Percentiles rank a stretch among this genome's conserved stretches.
phyloP scores from a whole-genome alignment of 345 rosid species.

The Bretschneidera sinensis region DNA sequence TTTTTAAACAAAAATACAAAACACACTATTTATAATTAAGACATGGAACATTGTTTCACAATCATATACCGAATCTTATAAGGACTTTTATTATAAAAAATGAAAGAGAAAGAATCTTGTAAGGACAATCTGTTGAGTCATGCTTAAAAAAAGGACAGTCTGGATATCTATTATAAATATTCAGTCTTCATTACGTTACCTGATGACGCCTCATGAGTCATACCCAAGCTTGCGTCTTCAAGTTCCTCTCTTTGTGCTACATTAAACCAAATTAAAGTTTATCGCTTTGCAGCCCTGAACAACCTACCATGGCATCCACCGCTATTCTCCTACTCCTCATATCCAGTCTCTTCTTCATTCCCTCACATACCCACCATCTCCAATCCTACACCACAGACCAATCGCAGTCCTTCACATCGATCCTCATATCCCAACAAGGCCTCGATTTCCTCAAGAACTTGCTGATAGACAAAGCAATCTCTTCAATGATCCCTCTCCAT shows the following conservation, averaged over 20 bases:
- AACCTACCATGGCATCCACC: slow-evolving; percentile 1
- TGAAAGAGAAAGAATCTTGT: no score
- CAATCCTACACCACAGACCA: slow-evolving; percentile 22
- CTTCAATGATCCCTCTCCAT: slow-evolving; percentile 63
- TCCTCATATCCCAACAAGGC: slow-evolving; percentile 67
- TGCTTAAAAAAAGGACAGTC: neutral
- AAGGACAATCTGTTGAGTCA: no score
- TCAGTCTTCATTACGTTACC: no score
- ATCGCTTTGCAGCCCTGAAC: neutral
- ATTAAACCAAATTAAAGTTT: neutral
- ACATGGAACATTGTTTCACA: no score
- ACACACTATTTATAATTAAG: no score
- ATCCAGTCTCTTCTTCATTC: slow-evolving; percentile 19
- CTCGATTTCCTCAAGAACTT: slow-evolving; percentile 79
- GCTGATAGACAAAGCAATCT: slow-evolving; percentile 60
- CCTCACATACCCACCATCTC: slow-evolving; percentile 17
- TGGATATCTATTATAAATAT: no score
- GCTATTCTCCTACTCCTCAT: slow-evolving; percentile 24
- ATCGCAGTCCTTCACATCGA: slow-evolving; percentile 63
- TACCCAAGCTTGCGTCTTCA: neutral
- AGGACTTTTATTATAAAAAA: no score
- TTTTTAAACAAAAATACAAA: no score
- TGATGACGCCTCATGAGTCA: no score
- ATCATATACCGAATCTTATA: no score
- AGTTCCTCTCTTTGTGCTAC: neutral